Conservation (phyloP, 164 flowering plant genomes). For the Piper longum region DNA sequence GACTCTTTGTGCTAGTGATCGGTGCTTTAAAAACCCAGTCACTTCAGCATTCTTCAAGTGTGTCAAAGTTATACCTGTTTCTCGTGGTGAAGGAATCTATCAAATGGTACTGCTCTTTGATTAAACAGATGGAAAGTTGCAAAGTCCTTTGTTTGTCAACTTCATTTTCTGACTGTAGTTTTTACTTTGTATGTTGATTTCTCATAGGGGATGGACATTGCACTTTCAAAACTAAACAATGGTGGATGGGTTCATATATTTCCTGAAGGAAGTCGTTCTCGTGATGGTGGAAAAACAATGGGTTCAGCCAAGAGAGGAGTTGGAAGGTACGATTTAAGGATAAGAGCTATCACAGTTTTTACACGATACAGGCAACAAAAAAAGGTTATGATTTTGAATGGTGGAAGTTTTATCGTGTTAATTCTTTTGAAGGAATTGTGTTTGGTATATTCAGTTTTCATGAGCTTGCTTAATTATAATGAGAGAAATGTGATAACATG, state of each 20-base stretch:
- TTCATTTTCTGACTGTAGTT: no score
- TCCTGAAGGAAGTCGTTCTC: constrained; percentile 95
- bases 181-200: background rate
- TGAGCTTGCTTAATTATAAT: no score
- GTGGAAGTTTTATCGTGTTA: no score
- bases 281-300: constrained; percentile 89
- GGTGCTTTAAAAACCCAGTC: constrained; percentile 71
- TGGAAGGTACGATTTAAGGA: constrained; percentile 46
- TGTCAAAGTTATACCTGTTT: constrained; percentile 84
- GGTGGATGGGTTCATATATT: constrained; percentile 99
- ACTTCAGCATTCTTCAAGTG: constrained; percentile 74
- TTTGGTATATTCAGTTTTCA: no score
- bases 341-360: background rate
- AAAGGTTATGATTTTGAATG: no score
- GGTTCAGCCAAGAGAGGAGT: constrained; percentile 83
- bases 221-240: constrained; percentile 65
- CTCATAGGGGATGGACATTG: constrained; percentile 83
- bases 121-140: no score
- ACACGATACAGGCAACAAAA: no score
- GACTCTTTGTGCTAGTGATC: constrained; percentile 93
- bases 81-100: constrained; percentile 92
- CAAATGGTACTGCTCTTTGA: constrained; percentile 51
- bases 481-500: no score
- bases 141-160: background rate
- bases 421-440: no score